Base-by-base conservation (phyloP, 768 basidiomycete genomes). In the Lyophyllum decastes region DNA sequence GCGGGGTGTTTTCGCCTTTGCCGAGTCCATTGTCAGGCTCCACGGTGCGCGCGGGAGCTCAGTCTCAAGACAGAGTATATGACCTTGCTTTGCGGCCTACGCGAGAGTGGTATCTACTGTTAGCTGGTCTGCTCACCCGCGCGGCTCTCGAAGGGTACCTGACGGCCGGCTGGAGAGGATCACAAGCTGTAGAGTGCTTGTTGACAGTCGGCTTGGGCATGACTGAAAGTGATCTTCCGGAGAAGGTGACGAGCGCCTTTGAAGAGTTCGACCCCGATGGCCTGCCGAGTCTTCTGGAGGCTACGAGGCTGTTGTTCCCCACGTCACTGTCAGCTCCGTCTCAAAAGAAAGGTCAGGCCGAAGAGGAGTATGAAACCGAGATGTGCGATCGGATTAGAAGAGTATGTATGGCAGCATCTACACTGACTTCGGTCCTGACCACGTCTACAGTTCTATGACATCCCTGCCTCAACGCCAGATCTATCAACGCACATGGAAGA, bases 141-240 rank as follows among this genome's bases (percentile, higher is more conserved):
- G 91, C 91, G 0, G 89, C 86, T 19, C 72, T 95, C 51, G 92
- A 95, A 66, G 93, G 93, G 0, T 95, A 94, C 66, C 78, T 94
- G 45, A 86, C 85, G 1, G 88, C 85, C 10, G 88, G 89, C 0
- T 95, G 93, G 93, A 81, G 79, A 26, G 92, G 93, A 0, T 73
- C 82, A 0, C 82, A 85, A 38, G 85, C 87, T 5, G 80, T 86
- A 10, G 87, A 91, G 64, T 84, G 88, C 58, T 71, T 95, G 54
- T 72, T 94, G 48, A 85, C 87, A 2, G 81, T 94, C 22, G 93
- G 92, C 1, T 71, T 89, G 44, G 83, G 85, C 8, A 71, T 81
- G 21, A 69, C 57, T 24, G 69, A 70, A 34, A 61, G 64, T 14
- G 71, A 70, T 1, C 72, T 72, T 11, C 70, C 70, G 17, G 73